A percentile compares a stretch with the other conserved stretches of the same genome.
phyloP scores from a whole-genome alignment of 768 basidiomycete species.

The Leucosporidium yakuticum region DNA sequence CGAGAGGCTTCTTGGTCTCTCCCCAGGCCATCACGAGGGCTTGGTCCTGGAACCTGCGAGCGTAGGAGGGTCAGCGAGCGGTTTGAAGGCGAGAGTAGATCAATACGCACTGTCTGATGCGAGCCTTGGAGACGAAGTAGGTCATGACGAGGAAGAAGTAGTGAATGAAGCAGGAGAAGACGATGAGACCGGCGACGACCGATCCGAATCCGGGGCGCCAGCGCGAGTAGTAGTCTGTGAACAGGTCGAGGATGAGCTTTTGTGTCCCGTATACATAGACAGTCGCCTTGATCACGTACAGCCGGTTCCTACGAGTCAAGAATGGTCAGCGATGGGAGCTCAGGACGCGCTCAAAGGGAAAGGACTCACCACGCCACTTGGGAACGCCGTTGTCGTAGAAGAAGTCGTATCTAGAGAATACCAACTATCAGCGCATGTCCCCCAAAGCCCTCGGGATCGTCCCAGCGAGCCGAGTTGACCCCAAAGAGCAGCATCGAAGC shows the following conservation, averaged over 20 bases:
- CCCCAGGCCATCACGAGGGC: constrained; percentile 80
- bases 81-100: background rate
- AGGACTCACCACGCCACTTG: constrained; percentile 65
- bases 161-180: constrained; percentile 75
- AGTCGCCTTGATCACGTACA: constrained; percentile 10
- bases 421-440: background rate
- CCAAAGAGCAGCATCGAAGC: background rate
- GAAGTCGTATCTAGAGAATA: constrained; percentile 58
- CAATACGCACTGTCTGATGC: constrained; percentile 57
- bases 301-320: constrained; percentile 31
- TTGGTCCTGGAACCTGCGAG: constrained; percentile 41
- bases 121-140: constrained; percentile 63
- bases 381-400: constrained; percentile 98
- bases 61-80: background rate
- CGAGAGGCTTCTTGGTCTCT: constrained; percentile 48
- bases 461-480: background rate
- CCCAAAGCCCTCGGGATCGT: background rate
- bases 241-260: constrained; percentile 40
- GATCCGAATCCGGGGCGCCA: constrained; percentile 87
- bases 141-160: constrained; percentile 72
- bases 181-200: constrained; percentile 67
- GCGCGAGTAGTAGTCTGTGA: constrained; percentile 91
- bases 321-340: background rate
- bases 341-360: background rate
- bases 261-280: background rate